Evolutionary conservation across 2,329 filamentous ascomycete species (phyloP), one percentile per base, ranked within the genome.

Genomic region (Penicillium digitatum): DNA sequence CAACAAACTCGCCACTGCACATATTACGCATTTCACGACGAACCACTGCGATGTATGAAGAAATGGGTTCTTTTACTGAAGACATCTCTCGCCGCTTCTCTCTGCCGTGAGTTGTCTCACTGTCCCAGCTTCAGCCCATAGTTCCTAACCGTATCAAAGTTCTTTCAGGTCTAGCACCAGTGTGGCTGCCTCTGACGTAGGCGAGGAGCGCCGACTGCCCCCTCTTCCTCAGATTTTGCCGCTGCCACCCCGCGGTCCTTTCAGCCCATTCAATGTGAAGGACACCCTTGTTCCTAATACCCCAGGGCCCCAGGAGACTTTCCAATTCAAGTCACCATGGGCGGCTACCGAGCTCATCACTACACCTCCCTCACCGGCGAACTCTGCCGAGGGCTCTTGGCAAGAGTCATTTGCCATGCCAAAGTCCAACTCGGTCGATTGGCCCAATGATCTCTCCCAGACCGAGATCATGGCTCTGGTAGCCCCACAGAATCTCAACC

Each of bases 151-250:
- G 16, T 18, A 35, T n/a, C 20, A 6, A 43, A 65, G 62, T 29
- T 62, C 60, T 50, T 32, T 65, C 46, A 62, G 56, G 53, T 60
- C 62, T 5, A 62, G 53, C 26, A 54, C 58, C 20, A 48, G 46
- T 4, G 52, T 63, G 55, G 50, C 61, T 31, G 60, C 60, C 48
- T 58, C 66, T 45, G 68, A 68, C 18, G 51, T 73, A 51, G 66
- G 65, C 14, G 69, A 71, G 31, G 70, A 71, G 56, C 70, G 72
- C 45, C 69, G 69, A 27, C 55, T 74, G 40, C 72, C 72, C 52
- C 72, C 72, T 43, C 66, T 74, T 4, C 72, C 72, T 34, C 70
- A 66, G 20, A 67, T 68, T 35, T 68, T 74, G 48, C 72, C 72
- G 37, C 48, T 72, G 45, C 72, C 72, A 40, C 29, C 51, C n/a